Evolutionary conservation across 2,329 filamentous ascomycete genomes (phyloP), one percentile per base, ranked within the genome.

Genomic region (Neodidymelliopsis sp.): DNA sequence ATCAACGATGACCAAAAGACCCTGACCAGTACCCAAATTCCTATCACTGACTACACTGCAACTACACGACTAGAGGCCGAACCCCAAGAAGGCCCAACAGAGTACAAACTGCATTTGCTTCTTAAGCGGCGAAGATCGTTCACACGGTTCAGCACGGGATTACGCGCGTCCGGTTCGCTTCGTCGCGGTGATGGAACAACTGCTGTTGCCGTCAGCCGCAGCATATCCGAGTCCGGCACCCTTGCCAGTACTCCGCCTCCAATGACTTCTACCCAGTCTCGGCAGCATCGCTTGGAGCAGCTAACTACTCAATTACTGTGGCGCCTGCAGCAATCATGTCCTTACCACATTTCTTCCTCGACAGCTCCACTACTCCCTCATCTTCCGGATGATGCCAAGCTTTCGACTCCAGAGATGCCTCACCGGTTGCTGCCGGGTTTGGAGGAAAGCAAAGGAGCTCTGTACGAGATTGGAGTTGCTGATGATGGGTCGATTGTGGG

Each of bases 381-480:
- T 51, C 75, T 96, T 3, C 90, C 90, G 0, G 85, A 92, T 42
- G 79, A 80, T 49, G 84, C 85, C 54, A 77, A 88, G 29, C 77
- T 91, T 6, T 85, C 77, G 18, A 73, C 76, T 11, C 79, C 79
- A 24, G 75, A 77, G 18, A 78, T 80, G 56, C 81, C 81, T 6
- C 76, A 77, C 30, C 81, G 78, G 38, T 74, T 86, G 23, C 72
- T 85, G 10, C 82, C 92, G 2, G 91, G 94, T 0, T 77, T 99
- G 7, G 93, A 97, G 69, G 92, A 96, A 69, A 97, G 91, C 12
- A 88, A 90, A 59, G 94, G 94, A 4, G 94, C 94, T 1, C 74
- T 97, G 38, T 99, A 99, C 63, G 93, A 99, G 72, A 96, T 99
- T 70, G 94, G 94, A 0, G 91, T 99, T 8, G 89, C 92, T 20